Evolutionary conservation across 2,329 filamentous ascomycete species (phyloP).

Genomic region (Hortaea sp.): DNA sequence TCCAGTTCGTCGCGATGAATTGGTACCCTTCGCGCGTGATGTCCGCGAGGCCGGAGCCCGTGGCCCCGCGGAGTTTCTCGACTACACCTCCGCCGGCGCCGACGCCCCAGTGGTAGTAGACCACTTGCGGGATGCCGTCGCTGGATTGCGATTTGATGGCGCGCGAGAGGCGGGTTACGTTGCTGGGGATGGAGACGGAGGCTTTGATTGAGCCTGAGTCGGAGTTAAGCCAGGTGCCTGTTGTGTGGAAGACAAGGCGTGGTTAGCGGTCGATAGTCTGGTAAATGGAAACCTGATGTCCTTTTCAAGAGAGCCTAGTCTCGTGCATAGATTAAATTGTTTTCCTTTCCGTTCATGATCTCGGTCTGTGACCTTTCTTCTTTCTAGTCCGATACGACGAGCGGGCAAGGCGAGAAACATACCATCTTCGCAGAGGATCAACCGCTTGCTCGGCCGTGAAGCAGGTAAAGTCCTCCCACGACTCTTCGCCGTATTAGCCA

Average conservation of each 20-base stretch:
- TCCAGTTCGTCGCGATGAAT: constrained; percentile 44
- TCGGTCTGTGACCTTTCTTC: not conserved
- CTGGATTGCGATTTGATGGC: constrained; percentile 41
- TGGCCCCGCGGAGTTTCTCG: constrained; percentile 24
- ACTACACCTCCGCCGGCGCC: constrained; percentile 35
- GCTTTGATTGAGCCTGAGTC: constrained; percentile 37
- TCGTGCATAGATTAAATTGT: not conserved
- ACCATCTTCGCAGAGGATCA: constrained; percentile 16
- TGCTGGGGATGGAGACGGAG: constrained; percentile 35
- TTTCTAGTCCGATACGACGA: not conserved
- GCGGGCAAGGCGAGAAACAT: not conserved
- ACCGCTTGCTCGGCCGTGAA: constrained; percentile 5
- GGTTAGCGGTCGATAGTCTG: too few species aligned
- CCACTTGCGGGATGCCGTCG: constrained; percentile 41
- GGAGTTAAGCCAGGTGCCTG: constrained; percentile 38
- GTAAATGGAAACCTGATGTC: too few species aligned
- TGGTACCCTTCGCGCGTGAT: constrained; percentile 40
- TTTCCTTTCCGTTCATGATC: not conserved
- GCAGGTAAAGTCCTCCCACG: not conserved
- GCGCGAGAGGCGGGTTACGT: constrained; percentile 40
- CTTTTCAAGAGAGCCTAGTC: not conserved
- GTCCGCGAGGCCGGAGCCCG: constrained; percentile 28
- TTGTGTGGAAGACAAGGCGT: not conserved
- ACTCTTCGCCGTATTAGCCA: not conserved
- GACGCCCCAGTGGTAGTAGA: constrained; percentile 42